A percentile compares a stretch with the other conserved stretches of the same genome.
phyloP scores from a whole-genome alignment of 768 basidiomycete species.

The Saitozyma sp. region DNA sequence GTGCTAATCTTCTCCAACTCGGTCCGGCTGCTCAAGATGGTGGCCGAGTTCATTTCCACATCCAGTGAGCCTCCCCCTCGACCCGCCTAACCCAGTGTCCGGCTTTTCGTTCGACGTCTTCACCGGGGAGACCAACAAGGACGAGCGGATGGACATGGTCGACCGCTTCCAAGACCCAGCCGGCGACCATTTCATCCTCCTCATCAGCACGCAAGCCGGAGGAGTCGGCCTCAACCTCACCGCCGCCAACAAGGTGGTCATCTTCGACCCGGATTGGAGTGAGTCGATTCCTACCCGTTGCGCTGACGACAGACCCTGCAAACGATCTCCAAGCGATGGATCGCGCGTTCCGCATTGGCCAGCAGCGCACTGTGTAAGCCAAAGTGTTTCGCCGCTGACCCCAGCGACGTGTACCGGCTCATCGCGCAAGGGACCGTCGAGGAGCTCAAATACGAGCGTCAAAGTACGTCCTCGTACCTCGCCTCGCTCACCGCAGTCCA shows the following conservation, averaged over 20 bases:
- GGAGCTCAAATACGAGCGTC: constrained; percentile 50
- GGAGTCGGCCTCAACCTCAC: constrained; percentile 89
- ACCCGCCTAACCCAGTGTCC: constrained; percentile 23
- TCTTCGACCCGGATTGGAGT: constrained; percentile 98
- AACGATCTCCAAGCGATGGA: constrained; percentile 72
- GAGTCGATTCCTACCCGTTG: constrained; percentile 45
- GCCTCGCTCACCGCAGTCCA: constrained; percentile 21
- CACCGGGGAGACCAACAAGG: constrained; percentile 71
- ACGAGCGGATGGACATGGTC: constrained; percentile 78
- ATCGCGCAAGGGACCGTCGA: constrained; percentile 50
- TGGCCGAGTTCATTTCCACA: constrained; percentile 66
- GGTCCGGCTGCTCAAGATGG: constrained; percentile 82
- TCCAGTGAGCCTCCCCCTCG: constrained; percentile 18
- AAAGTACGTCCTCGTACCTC: constrained; percentile 29
- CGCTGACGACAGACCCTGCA: constrained; percentile 69
- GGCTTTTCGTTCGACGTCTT: constrained; percentile 62
- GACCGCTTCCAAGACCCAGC: constrained; percentile 73
- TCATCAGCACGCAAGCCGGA: constrained; percentile 88
- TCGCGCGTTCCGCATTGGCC: constrained; percentile 51
- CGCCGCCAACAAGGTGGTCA: constrained; percentile 86
- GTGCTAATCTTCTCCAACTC: constrained; percentile 92
- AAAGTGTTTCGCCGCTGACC: neutral
- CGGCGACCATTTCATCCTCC: constrained; percentile 71
- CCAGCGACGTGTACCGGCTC: constrained; percentile 48
- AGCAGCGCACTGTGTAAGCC: constrained; percentile 47